Percentiles rank a stretch among this genome's conserved stretches.
phyloP scores from a whole-genome alignment of 148 eudicot genomes.

The Chenopodium formosanum region DNA sequence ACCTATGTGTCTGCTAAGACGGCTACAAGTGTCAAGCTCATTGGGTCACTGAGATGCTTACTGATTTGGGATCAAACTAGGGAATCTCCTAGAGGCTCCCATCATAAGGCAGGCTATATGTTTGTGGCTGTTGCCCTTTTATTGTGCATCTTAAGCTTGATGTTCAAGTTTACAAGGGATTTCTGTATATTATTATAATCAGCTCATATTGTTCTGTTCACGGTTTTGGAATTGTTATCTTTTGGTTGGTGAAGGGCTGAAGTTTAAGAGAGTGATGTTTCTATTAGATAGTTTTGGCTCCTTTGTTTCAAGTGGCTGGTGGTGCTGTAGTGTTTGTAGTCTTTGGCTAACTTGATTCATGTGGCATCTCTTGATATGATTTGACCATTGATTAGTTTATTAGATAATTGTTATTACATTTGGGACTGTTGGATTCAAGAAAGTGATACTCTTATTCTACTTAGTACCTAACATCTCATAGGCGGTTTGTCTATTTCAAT shows the following conservation, averaged over 20 bases:
- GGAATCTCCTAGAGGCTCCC: background rate
- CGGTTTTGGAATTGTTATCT: background rate
- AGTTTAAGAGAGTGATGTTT: conserved; percentile 4
- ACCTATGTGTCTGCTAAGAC: background rate
- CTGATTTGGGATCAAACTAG: conserved; percentile 8
- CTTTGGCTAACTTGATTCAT: background rate
- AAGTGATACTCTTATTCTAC: background rate
- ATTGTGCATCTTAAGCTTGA: conserved; percentile 10
- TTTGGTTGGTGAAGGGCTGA: background rate
- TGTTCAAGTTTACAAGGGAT: background rate
- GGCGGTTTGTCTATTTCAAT: background rate
- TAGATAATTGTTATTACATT: background rate
- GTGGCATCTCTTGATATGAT: background rate
- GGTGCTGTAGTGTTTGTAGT: background rate
- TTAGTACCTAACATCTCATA: background rate
- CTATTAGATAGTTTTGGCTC: conserved; percentile 8
- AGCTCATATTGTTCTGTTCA: background rate
- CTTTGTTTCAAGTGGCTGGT: conserved; percentile 4
- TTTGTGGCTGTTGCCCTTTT: background rate
- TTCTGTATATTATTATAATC: background rate
- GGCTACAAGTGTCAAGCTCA: background rate
- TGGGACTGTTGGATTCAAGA: background rate
- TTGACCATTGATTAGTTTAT: background rate
- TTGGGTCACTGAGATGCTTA: conserved; percentile 6
- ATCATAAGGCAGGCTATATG: background rate